Percentiles rank a stretch among this genome's conserved stretches.
These are phyloP conservation scores for Neofusicoccum ribis DNA, from an alignment of 2,329 filamentous ascomycete species.

Conservation along the genomic window DNA sequence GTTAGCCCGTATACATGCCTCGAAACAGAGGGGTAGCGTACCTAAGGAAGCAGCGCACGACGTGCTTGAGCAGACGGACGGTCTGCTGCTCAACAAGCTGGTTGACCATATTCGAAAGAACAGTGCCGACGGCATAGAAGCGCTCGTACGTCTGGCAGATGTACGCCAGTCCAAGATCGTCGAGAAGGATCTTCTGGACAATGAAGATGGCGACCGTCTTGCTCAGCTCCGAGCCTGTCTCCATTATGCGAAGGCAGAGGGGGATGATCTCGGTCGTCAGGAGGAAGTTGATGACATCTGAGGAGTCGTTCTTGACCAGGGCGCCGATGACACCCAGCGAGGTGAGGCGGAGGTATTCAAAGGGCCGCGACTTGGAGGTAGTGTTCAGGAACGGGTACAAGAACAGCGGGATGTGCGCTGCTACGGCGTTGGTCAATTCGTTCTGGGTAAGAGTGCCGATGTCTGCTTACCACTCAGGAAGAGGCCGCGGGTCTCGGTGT, in stretches of 20 bases:
- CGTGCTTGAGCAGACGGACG: slow-evolving; percentile 91
- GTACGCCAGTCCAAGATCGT: slow-evolving; percentile 95
- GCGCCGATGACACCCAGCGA: slow-evolving; percentile 96
- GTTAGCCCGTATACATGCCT: background rate
- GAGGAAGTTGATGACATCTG: slow-evolving; percentile 98
- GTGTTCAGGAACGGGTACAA: slow-evolving; percentile 98
- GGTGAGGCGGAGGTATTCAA: slow-evolving; percentile 94
- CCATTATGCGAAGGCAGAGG: slow-evolving; percentile 96
- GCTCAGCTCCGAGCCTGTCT: slow-evolving; percentile 95
- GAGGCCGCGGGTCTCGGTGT: slow-evolving; percentile 91
- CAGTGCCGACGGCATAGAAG: slow-evolving; percentile 96
- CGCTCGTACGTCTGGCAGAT: slow-evolving; percentile 98
- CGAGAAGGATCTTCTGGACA: slow-evolving; percentile 96
- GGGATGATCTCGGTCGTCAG: slow-evolving; percentile 98
- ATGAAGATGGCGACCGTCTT: slow-evolving; percentile 99
- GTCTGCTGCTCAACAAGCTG: slow-evolving; percentile 98
- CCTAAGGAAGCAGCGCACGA: slow-evolving; percentile 95
- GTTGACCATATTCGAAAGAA: slow-evolving; percentile 97
- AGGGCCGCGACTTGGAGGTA: slow-evolving; percentile 94
- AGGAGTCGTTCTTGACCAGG: slow-evolving; percentile 97
- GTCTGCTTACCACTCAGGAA: slow-evolving; percentile 78
- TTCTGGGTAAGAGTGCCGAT: background rate
- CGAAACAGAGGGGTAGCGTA: slow-evolving; percentile 48
- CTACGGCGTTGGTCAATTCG: slow-evolving; percentile 22
- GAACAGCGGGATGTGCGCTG: slow-evolving; percentile 95